Evolutionary conservation across 2,329 filamentous ascomycete species (phyloP).

Genomic region (Apiospora arundinis): DNA sequence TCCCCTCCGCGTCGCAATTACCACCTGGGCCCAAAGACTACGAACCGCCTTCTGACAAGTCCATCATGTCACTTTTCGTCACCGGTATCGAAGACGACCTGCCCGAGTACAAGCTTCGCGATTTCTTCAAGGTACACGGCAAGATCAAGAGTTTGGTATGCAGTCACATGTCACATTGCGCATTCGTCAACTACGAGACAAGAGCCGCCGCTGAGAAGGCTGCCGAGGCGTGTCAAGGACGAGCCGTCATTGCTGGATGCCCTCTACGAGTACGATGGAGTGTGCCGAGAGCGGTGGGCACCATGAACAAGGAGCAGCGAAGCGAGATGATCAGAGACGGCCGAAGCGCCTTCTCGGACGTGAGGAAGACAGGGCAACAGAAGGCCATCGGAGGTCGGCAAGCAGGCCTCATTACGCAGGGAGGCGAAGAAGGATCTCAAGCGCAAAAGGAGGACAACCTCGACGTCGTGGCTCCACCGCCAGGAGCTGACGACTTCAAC

Average conservation of each 20-base stretch:
- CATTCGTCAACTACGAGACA: constrained; percentile 92
- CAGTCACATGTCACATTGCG: constrained; percentile 96
- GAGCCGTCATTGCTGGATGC: constrained; percentile 88
- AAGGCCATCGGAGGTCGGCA: constrained; percentile 40
- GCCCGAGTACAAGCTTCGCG: constrained; percentile 87
- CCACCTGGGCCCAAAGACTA: constrained; percentile 87
- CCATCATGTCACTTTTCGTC: constrained; percentile 91
- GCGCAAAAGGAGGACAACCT: constrained; percentile 41
- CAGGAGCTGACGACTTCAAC: constrained; percentile 76
- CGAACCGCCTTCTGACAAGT: constrained; percentile 80
- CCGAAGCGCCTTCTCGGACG: constrained; percentile 60
- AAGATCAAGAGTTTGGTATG: constrained; percentile 93
- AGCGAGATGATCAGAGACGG: constrained; percentile 83
- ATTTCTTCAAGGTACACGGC: constrained; percentile 88
- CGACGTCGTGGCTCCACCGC: constrained; percentile 72
- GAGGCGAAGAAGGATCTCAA: constrained; percentile 34
- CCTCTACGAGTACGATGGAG: constrained; percentile 92
- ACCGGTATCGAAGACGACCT: constrained; percentile 96
- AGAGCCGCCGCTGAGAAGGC: constrained; percentile 86
- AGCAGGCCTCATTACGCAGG: constrained; percentile 35
- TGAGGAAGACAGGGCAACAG: constrained; percentile 40
- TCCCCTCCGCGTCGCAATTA: constrained; percentile 74
- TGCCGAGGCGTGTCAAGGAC: constrained; percentile 83
- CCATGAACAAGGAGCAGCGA: constrained; percentile 85
- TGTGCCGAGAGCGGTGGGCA: constrained; percentile 88